Evolutionary conservation across 805 yeast species (phyloP).

Genomic region (Zygosaccharomyces rouxii): DNA sequence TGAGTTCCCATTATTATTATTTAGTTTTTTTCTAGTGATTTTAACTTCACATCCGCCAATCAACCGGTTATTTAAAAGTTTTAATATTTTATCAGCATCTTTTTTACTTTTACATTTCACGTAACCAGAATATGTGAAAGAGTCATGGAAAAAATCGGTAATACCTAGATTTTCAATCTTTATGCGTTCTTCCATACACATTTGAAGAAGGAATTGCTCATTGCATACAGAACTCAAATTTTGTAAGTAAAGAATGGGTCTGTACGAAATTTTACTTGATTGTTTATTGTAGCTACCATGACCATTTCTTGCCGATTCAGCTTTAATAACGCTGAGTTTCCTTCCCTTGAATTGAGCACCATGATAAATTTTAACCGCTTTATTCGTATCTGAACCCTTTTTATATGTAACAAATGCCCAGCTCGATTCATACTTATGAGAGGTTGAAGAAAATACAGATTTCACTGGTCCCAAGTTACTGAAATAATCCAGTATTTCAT

Average conservation of each 20-base stretch:
- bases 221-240: slow-evolving; percentile 31
- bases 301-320: slow-evolving; percentile 14
- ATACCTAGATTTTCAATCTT: slow-evolving; percentile 17
- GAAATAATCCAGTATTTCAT: slow-evolving; percentile 29
- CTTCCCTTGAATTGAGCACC: slow-evolving; percentile 28
- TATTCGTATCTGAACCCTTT: slow-evolving; percentile 34
- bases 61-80: slow-evolving; percentile 23
- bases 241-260: slow-evolving; percentile 20
- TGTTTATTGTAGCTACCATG: slow-evolving; percentile 1
- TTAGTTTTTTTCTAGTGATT: slow-evolving; percentile 22
- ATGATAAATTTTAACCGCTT: slow-evolving; percentile 36
- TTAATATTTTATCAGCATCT: slow-evolving; percentile 22
- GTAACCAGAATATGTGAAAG: slow-evolving; percentile 26
- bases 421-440: slow-evolving; percentile 22
- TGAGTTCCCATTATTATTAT: not conserved
- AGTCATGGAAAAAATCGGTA: slow-evolving; percentile 14
- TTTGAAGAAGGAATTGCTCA: slow-evolving; percentile 24
- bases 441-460: slow-evolving; percentile 34
- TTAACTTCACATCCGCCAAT: slow-evolving; percentile 29
- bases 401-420: slow-evolving; percentile 44
- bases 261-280: slow-evolving; percentile 8
- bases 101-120: slow-evolving; percentile 21
- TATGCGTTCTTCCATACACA: slow-evolving; percentile 29
- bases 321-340: slow-evolving; percentile 25
- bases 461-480: slow-evolving; percentile 34